phyloP scores from a whole-genome alignment of 2,329 filamentous ascomycete genomes.

The Ascochyta viciae-villosae region DNA sequence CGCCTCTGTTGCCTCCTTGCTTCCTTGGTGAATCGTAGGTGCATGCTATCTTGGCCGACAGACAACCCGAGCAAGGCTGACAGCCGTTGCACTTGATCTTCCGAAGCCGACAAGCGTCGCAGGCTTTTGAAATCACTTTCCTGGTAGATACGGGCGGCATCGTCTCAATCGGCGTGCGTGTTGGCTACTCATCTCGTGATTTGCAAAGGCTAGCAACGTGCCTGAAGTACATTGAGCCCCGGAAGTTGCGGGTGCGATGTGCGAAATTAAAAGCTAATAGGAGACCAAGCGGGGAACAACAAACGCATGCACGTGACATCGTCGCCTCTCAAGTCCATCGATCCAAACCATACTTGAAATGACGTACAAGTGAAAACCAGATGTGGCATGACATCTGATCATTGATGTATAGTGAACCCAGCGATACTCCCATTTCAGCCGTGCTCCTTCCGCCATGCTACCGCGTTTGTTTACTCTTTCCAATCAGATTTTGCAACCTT shows the following conservation, averaged over 20 bases:
- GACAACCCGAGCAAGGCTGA: conserved; percentile 75
- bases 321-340: too few relatives aligned
- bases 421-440: too few relatives aligned
- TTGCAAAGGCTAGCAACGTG: not conserved
- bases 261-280: not conserved
- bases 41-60: conserved; percentile 64
- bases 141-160: conserved; percentile 3
- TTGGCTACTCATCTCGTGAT: not conserved
- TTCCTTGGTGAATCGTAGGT: conserved; percentile 78
- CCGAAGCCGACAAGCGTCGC: conserved; percentile 75
- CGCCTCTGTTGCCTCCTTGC: conserved; percentile 79
- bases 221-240: not conserved
- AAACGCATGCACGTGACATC: not conserved
- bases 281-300: too few relatives aligned
- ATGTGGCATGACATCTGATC: too few relatives aligned
- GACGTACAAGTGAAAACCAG: not conserved
- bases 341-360: not conserved
- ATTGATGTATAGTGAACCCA: too few relatives aligned
- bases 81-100: conserved; percentile 77
- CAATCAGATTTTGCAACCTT: conserved; percentile 22
- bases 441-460: not conserved
- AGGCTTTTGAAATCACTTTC: conserved; percentile 58
- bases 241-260: not conserved
- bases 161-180: not conserved
- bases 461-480: conserved; percentile 18